Base-by-base conservation (phyloP, 1,139 yeast genomes). In the Saccharomyces pastorianus region DNA sequence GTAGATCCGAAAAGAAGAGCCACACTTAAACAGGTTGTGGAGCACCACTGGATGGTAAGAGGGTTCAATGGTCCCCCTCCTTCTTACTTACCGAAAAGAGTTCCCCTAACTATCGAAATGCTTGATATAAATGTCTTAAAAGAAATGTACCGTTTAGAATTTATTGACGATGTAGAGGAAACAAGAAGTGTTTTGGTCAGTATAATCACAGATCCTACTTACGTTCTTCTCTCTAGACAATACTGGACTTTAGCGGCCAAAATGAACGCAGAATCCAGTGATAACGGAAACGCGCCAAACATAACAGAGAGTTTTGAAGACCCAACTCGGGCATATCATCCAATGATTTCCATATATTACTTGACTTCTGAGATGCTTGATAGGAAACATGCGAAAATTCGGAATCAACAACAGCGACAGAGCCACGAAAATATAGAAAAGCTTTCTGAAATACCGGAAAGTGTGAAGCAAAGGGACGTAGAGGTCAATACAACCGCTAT, bases 31-130 rank as follows among this genome's bases (percentile, higher is more conserved):
- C 96, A 90, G 64, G 88, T 93, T 6, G 78, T 87, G 62, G 76
- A 79, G 55, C 98, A 93, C 65, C 96, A 96, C 4, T 93, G 99
- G 99, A 85, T 93, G 88, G 78, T 78, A 56, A 83, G 83, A 66
- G 96, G 96, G n/a, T 88, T 80, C 66, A 96, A 88, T 55, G 80
- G 79, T 48, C 80, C 84, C 0, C 84, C 88, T 4, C 78, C 83
- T 4, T 82, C 83, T 51, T 84, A 82, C 67, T 71, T 90, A 26
- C 96, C 97, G 0, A 78, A 76, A 52, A 77, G 99, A 62, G 69
- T 73, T 3, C 98, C 99, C 1, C 72, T 93, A 53, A 72, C 79
- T 28, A 95, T 96, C 0, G 63, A 62, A 14, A 55, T 55, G 50
- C 75, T 93, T 50, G 88, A 89, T 66, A 78, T 79, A 0, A 79